phyloP scores from a whole-genome alignment of 1,139 yeast genomes.

The Ogataea hybrid region DNA sequence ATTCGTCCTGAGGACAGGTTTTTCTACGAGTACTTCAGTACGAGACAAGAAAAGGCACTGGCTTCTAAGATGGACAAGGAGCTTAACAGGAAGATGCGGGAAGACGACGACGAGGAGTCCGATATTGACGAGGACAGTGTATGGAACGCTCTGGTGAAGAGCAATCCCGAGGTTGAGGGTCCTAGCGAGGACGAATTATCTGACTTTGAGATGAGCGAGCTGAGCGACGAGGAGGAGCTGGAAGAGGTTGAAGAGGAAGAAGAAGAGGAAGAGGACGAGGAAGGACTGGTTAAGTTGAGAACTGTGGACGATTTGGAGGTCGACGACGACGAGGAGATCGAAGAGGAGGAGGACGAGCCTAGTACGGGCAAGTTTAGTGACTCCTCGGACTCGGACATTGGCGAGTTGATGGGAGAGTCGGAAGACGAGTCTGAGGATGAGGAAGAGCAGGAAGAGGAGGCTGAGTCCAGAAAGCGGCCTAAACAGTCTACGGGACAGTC shows the following conservation, averaged over 20 bases:
- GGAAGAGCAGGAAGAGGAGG: conserved; percentile 26
- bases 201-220: conserved; percentile 40
- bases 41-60: conserved; percentile 43
- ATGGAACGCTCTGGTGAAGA: conserved; percentile 85
- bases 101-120: conserved; percentile 40
- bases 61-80: conserved; percentile 36
- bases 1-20: conserved; percentile 87
- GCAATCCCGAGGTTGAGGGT: conserved; percentile 79
- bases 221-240: conserved; percentile 29
- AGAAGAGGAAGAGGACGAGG: conserved; percentile 34
- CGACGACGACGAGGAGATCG: conserved; percentile 34
- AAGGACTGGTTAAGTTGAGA: conserved; percentile 28
- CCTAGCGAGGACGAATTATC: conserved; percentile 46
- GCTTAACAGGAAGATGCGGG: conserved; percentile 32
- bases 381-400: conserved; percentile 5
- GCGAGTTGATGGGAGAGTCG: conserved; percentile 17
- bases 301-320: conserved; percentile 27
- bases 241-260: conserved; percentile 26
- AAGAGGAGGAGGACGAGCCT: not conserved
- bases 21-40: conserved; percentile 82
- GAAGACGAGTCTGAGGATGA: conserved; percentile 17
- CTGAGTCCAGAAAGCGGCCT: conserved; percentile 22
- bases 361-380: conserved; percentile 1
- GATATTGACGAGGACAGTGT: conserved; percentile 76
- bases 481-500: conserved; percentile 32